Conservation (phyloP, 2,329 filamentous ascomycete genomes). For the Trichoderma breve region DNA sequence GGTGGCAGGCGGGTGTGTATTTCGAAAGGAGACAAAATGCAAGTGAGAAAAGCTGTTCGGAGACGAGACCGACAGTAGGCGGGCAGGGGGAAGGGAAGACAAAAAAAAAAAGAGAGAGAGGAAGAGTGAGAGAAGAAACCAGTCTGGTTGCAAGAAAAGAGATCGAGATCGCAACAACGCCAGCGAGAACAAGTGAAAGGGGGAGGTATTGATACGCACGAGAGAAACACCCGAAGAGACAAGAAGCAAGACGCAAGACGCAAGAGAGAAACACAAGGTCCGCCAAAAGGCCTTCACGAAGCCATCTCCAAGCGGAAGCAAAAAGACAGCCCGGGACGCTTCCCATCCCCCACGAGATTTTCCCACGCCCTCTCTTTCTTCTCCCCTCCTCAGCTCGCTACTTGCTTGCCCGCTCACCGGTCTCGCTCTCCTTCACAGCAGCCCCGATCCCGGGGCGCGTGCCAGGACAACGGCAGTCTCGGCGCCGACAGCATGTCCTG, state of each 20-base stretch:
- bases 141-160: background rate
- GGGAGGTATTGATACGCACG: background rate
- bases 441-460: slow-evolving; percentile 15
- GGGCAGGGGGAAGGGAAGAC: background rate
- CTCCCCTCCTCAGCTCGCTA: slow-evolving; percentile 22
- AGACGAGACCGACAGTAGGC: slow-evolving; percentile 4
- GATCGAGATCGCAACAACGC: background rate
- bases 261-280: background rate
- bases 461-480: slow-evolving; percentile 18
- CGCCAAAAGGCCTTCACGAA: background rate
- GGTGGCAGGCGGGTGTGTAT: slow-evolving; percentile 14
- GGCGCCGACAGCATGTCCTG: slow-evolving; percentile 16
- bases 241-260: background rate
- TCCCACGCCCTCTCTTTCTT: slow-evolving; percentile 23
- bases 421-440: background rate
- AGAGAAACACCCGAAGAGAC: background rate
- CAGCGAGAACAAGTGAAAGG: background rate
- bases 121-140: background rate
- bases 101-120: background rate
- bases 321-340: background rate
- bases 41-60: slow-evolving; percentile 9
- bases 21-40: slow-evolving; percentile 7
- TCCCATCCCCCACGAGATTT: slow-evolving; percentile 23
- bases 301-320: background rate
- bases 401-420: slow-evolving; percentile 20